Conservation (phyloP, 2,329 filamentous ascomycete species). For the Exophiala phaeomuriformis region DNA sequence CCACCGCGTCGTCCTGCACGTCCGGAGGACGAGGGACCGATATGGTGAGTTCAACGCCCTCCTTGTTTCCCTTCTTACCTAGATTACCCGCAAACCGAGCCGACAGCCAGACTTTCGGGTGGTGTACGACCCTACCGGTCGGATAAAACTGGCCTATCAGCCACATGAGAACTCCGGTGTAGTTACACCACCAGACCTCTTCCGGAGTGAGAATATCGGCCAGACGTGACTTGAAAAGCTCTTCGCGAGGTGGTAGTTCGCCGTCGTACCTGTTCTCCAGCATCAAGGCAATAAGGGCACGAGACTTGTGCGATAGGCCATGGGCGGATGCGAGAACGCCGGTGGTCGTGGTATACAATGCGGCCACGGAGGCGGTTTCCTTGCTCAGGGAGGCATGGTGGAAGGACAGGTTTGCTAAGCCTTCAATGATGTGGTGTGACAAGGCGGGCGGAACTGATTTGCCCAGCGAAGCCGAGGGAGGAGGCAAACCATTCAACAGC, state of each 20-base stretch:
- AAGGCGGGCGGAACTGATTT: constrained; percentile 28
- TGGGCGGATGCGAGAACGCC: constrained; percentile 61
- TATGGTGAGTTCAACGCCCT: constrained; percentile 42
- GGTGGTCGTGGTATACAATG: constrained; percentile 64
- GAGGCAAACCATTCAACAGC: constrained; percentile 44
- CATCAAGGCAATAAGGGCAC: constrained; percentile 63
- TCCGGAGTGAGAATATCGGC: constrained; percentile 47
- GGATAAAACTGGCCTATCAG: constrained; percentile 56
- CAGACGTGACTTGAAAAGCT: constrained; percentile 48
- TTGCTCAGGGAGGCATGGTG: constrained; percentile 46
- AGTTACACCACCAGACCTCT: constrained; percentile 59
- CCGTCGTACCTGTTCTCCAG: constrained; percentile 69
- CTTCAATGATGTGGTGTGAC: constrained; percentile 43
- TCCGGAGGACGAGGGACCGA: constrained; percentile 32
- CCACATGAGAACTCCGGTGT: constrained; percentile 54
- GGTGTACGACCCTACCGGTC: constrained; percentile 43
- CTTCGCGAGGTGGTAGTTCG: constrained; percentile 52
- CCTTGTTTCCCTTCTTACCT: constrained; percentile 36
- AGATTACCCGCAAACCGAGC: constrained; percentile 38
- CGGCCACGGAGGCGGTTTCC: constrained; percentile 55
- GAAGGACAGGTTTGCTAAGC: constrained; percentile 55
- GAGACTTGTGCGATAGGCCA: constrained; percentile 64
- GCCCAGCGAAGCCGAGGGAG: constrained; percentile 2
- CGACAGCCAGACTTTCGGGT: constrained; percentile 36
- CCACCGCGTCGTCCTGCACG: constrained; percentile 16